Base-by-base conservation (phyloP, 768 basidiomycete genomes). In the Trametes elegans region DNA sequence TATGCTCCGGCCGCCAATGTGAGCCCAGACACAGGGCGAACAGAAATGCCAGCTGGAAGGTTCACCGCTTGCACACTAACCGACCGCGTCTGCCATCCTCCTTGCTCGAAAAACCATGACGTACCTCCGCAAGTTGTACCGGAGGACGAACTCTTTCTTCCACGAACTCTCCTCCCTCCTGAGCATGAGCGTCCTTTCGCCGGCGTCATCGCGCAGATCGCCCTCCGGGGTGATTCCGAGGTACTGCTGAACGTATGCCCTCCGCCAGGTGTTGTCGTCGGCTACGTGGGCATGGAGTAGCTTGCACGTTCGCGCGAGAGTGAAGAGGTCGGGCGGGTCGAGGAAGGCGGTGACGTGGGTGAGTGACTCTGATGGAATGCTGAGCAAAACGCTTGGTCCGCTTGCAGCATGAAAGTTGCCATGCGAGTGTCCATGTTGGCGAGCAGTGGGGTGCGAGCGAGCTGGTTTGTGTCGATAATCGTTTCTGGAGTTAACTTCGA, bases 251-350 rank as follows among this genome's bases (percentile, higher is more conserved):
- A 83, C 72, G 68, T 89, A 90, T 26, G 91, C 90, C 19, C 82
- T 74, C 46, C 80, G 77, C 90, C 90, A 93, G 31, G 88, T 91
- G 64, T 81, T 84, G 56, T 93, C 90, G 62, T 88, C 79, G 50
- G 79, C 79, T 76, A 90, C 72, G 77, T 90, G 89, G 58, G 77
- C 73, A 65, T 78, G 74, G 52, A 90, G 75, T 55, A 64, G 65
- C 42, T 67, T 72, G 70, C 77, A 79, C 55, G 84, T 81, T 60
- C 70, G 66, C 19, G 77, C 76, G 61, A 93, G 80, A 2, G 77
- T 70, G 39, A 83, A 66, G 29, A 93, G 79, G 3, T 81, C 76
- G 1, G 73, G 76, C 0, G 88, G 88, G 62, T 82, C 75, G 49
- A 92, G 82, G 68, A 83, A 82, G 8, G 87, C 78, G 9, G 89